Evolutionary conservation across 768 basidiomycete genomes (phyloP).

Genomic region (Galerina sulciceps): DNA sequence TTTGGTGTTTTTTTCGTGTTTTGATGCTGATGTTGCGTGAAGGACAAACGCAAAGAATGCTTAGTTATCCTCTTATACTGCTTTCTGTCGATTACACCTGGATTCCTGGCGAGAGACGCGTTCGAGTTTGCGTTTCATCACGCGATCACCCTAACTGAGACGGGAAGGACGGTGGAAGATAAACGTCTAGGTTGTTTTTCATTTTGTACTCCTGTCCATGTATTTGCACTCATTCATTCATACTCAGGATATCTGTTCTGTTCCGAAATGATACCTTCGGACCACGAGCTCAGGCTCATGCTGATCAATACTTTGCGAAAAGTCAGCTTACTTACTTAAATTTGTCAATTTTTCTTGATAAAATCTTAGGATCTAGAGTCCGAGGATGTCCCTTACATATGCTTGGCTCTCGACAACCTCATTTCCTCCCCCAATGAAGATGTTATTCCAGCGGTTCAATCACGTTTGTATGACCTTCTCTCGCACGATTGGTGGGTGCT

Average conservation of each 20-base stretch:
- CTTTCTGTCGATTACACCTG: slow-evolving; percentile 50
- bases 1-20: slow-evolving; percentile 8
- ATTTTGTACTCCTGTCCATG: neutral
- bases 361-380: slow-evolving; percentile 71
- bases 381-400: slow-evolving; percentile 55
- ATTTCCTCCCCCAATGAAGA: slow-evolving; percentile 65
- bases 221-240: neutral
- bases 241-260: slow-evolving; percentile 79
- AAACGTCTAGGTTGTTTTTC: slow-evolving; percentile 64
- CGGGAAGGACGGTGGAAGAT: slow-evolving; percentile 60
- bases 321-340: slow-evolving; percentile 38
- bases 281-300: slow-evolving; percentile 80
- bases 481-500: slow-evolving; percentile 77
- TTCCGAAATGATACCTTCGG: slow-evolving; percentile 66
- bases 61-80: slow-evolving; percentile 77
- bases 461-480: slow-evolving; percentile 65
- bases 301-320: slow-evolving; percentile 87
- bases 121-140: slow-evolving; percentile 77
- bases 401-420: slow-evolving; percentile 73
- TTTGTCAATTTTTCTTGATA: neutral
- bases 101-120: slow-evolving; percentile 42
- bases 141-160: slow-evolving; percentile 78
- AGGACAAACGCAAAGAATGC: slow-evolving; percentile 71
- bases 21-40: slow-evolving; percentile 15
- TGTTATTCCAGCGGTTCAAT: slow-evolving; percentile 76